Percentiles rank a stretch among this genome's conserved stretches.
Evolutionary conservation across 2,329 filamentous ascomycete species (phyloP).

Genomic region (Verticillium longisporum): DNA sequence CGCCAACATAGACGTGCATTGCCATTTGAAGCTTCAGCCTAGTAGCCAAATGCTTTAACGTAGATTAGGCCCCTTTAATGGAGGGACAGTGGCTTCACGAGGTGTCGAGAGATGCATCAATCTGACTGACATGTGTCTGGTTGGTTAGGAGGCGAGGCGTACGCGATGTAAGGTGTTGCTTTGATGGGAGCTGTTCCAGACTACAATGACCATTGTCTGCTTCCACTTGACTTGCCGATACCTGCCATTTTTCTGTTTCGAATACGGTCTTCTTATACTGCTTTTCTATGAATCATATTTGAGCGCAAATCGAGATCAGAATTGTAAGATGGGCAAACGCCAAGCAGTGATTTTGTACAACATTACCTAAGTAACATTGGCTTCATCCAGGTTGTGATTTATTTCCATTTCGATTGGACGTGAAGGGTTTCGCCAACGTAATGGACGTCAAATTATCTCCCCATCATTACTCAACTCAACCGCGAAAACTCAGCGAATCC

Average conservation of each 20-base stretch:
- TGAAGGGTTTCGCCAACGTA: neutral
- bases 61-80: neutral
- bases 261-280: neutral
- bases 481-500: neutral
- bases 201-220: neutral
- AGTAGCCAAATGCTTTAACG: neutral
- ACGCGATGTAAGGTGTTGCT: neutral
- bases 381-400: neutral
- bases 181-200: neutral
- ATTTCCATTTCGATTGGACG: neutral
- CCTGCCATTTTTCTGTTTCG: too few species aligned
- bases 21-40: neutral
- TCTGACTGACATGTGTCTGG: neutral
- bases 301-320: neutral
- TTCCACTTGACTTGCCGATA: neutral
- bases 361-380: neutral
- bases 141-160: neutral
- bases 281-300: neutral
- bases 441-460: neutral
- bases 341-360: neutral
- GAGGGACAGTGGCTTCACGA: neutral
- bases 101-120: neutral
- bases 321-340: neutral
- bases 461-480: neutral
- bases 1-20: constrained; percentile 20